Evolutionary conservation across 2,329 filamentous ascomycete genomes (phyloP).

Genomic region (Pseudogymnoascus pannorum): DNA sequence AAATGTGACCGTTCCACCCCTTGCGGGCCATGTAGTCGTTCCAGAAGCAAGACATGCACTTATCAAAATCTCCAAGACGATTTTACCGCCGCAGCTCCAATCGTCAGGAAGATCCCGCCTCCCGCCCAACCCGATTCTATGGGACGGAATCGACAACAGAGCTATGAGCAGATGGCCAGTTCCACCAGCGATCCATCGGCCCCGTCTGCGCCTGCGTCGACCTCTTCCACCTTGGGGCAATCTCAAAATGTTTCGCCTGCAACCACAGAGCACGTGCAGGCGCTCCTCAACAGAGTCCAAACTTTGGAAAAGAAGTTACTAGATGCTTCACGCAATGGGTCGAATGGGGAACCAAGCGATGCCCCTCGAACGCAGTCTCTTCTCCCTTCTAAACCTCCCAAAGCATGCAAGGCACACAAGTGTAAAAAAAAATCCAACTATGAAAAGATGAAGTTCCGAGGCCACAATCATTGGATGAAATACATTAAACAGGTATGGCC

Average conservation of each 20-base stretch:
- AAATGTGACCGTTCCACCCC: constrained; percentile 37
- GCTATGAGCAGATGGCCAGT: background rate
- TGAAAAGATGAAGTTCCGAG: constrained; percentile 22
- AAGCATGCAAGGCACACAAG: background rate
- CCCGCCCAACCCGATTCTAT: background rate
- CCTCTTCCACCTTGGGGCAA: background rate
- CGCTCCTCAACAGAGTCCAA: constrained; percentile 4
- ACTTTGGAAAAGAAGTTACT: constrained; percentile 5
- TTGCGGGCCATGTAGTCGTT: constrained; percentile 32
- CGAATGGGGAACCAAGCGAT: background rate
- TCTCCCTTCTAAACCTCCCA: background rate
- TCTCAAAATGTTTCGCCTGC: background rate
- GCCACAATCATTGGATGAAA: constrained; percentile 24
- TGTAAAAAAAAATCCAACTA: constrained; percentile 8
- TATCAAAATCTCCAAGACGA: constrained; percentile 20
- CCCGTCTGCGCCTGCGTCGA: background rate
- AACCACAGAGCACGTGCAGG: constrained; percentile 5
- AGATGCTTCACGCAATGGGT: background rate
- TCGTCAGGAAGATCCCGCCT: background rate
- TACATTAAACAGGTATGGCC: constrained; percentile 19
- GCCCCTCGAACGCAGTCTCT: background rate
- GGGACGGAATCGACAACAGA: constrained; percentile 2
- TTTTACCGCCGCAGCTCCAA: constrained; percentile 1
- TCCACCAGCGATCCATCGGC: background rate
- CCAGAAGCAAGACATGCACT: constrained; percentile 28